A percentile compares a stretch with the other conserved stretches of the same genome.
Evolutionary conservation across 306 rosid genomes (phyloP).

Genomic region (Oemleria cerasiformis): DNA sequence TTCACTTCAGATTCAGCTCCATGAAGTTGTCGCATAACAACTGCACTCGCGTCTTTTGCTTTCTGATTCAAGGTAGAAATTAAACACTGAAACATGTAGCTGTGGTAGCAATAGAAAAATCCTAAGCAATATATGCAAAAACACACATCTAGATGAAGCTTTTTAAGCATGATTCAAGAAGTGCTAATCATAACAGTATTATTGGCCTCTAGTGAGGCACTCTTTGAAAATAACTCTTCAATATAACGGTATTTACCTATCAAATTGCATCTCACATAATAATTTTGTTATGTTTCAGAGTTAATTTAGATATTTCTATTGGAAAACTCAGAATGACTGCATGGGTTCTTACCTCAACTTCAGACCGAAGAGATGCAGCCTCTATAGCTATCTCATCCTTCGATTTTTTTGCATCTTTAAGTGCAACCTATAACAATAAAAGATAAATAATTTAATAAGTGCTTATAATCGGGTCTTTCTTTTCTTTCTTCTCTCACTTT

Average conservation of each 20-base stretch:
- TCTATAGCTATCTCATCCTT: slow-evolving; percentile 64
- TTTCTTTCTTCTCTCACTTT: no score
- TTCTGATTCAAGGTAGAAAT: slow-evolving; percentile 40
- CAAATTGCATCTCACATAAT: neutral
- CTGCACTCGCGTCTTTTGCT: slow-evolving; percentile 63
- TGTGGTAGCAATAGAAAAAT: slow-evolving; percentile 11
- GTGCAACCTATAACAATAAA: slow-evolving; percentile 66
- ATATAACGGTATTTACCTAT: neutral
- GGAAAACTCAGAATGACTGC: neutral
- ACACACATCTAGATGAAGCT: no score
- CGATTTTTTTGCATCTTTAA: slow-evolving; percentile 68
- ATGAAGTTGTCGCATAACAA: slow-evolving; percentile 50
- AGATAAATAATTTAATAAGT: neutral
- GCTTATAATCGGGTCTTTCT: neutral
- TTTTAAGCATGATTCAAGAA: no score
- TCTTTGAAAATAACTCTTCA: no score
- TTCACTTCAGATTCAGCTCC: slow-evolving; percentile 90
- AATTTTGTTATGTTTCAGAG: slow-evolving; percentile 10
- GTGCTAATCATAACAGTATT: no score
- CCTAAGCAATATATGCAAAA: neutral
- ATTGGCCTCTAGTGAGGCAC: no score
- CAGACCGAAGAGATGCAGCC: slow-evolving; percentile 54
- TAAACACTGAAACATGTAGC: slow-evolving; percentile 15
- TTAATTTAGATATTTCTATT: neutral
- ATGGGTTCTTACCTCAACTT: slow-evolving; percentile 50